Evolutionary conservation across 2,329 filamentous ascomycete species (phyloP), one percentile per base, ranked within the genome.

Genomic region (Fusarium sp.): DNA sequence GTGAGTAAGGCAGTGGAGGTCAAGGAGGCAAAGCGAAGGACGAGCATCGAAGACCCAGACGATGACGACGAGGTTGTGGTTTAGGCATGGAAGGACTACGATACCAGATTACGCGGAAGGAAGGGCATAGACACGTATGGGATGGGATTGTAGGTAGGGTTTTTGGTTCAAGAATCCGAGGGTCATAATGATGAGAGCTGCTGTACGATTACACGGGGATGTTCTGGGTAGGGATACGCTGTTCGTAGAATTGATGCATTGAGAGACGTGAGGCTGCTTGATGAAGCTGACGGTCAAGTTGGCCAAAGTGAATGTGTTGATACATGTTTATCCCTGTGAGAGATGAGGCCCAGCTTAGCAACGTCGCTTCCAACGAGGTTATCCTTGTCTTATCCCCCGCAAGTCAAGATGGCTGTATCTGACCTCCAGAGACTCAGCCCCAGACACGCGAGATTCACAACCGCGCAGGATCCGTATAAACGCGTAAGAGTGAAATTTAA

Each of bases 11-110:
- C 88, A 0, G 83, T 88, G 7, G 86, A 89, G 76, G 88, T 88
- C 9, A 85, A 83, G 76, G 88, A 90, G 78, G 89, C 89, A 3
- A 84, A 84, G 74, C 82, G 86, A 64, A 82, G 89, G 74, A 90
- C 88, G 39, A 91, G 88, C 79, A 89, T 91, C 59, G 89, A 91
- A 79, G 89, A 90, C 65, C 86, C 88, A 8, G 89, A 91, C 66
- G 88, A 88, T 41, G 87, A 88, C 16, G 86, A 88, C 14, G 86
- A 87, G 69, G 83, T 85, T 57, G 86, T 86, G 35, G 79, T 85
- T 56, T 80, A 65, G 50, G 59, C 31, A 57, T 7, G 68, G 68
- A 31, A 59, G 65, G 45, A 68, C 68, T 64, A 65, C 59, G 74
- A 78, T 78, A 76, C 74, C 76, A 77, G 68, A 60, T 59, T 66